Evolutionary conservation across 1,284 basidiomycete genomes (phyloP), one percentile per base, ranked within the genome.

Genomic region (Rhodotorula sp.): DNA sequence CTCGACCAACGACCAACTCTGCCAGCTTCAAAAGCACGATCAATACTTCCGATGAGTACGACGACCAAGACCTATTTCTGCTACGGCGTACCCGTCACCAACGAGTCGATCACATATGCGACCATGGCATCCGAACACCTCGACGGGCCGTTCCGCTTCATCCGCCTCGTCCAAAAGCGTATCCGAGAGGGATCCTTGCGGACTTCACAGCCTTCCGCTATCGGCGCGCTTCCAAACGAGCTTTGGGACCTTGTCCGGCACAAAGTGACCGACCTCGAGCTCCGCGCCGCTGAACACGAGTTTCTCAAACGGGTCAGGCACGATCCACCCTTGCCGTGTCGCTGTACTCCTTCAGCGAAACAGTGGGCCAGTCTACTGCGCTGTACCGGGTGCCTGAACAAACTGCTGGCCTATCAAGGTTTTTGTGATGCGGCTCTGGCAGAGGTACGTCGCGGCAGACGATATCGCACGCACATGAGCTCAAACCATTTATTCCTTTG

Each of bases 141-240:
- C 21, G 12, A 61, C 3, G 43, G 26, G 20, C 26, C 65, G 14
- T 8, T 67, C 23, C 43, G 20, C 10, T 54, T 61, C 46, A 26
- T 57, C 23, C 21, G 47, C 46, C 59, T 61, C 21, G 21, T 67
- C 20, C 8, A 29, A 2, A 29, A 31, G 14, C 59, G 59, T 29
- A 23, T 16, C 7, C 1, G 21, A 2, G 14, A 16, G 1, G 58
- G 59, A 6, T 20, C 6, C 6, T 29, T 61, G 34, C 4, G 6
- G 6, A 4, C 20, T 0, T 3, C 1, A 1, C 8, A 14, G 6
- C 1, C 46, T 2, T 14, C n/a, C 3, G n/a, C 54, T 3, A 16
- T 64, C 18, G n/a, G 21, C 26, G 18, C 43, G 6, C 8, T 64
- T 2, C 62, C 62, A 26, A 3, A 1, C 43, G 62, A 64, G 43